Percentiles rank a stretch among this genome's conserved stretches.
These are phyloP conservation scores for Rosa chinensis DNA, from an alignment of 306 rosid species.

Conservation along the genomic window DNA sequence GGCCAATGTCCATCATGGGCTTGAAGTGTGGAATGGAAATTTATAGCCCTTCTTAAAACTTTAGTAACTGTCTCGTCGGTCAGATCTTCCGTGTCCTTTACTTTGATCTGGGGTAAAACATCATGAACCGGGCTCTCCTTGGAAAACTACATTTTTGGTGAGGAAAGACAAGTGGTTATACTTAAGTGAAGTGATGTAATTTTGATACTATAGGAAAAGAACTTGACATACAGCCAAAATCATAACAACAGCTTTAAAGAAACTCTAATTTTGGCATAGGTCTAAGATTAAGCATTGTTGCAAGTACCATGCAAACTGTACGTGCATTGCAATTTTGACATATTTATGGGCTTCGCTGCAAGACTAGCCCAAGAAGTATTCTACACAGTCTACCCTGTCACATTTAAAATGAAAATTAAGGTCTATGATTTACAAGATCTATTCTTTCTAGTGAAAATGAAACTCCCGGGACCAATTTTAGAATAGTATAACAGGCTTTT, in stretches of 20 bases:
- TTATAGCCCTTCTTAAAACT: conserved; percentile 62
- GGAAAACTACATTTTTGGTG: conserved; percentile 41
- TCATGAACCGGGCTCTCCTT: conserved; percentile 50
- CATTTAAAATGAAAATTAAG: not conserved
- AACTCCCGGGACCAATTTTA: not conserved
- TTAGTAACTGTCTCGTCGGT: conserved; percentile 49
- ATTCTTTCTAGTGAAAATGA: not conserved
- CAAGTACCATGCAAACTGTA: not conserved
- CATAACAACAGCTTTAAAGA: not conserved
- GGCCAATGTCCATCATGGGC: conserved; percentile 89
- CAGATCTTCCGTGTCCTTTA: conserved; percentile 58
- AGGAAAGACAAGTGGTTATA: not conserved
- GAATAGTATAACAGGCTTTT: not conserved
- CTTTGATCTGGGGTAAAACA: conserved; percentile 57
- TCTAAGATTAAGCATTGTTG: not conserved
- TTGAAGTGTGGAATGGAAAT: conserved; percentile 69
- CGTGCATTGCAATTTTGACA: not conserved
- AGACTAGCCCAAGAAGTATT: not conserved
- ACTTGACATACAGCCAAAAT: not conserved
- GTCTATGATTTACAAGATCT: not conserved
- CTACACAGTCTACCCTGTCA: not conserved
- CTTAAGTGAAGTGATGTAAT: not conserved
- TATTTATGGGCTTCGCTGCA: not conserved
- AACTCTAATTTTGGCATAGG: not conserved
- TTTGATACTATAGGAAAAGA: not conserved